These are phyloP conservation scores for Echria macrotheca DNA, from an alignment of 495 filamentous ascomycete species.

Conservation along the genomic window DNA sequence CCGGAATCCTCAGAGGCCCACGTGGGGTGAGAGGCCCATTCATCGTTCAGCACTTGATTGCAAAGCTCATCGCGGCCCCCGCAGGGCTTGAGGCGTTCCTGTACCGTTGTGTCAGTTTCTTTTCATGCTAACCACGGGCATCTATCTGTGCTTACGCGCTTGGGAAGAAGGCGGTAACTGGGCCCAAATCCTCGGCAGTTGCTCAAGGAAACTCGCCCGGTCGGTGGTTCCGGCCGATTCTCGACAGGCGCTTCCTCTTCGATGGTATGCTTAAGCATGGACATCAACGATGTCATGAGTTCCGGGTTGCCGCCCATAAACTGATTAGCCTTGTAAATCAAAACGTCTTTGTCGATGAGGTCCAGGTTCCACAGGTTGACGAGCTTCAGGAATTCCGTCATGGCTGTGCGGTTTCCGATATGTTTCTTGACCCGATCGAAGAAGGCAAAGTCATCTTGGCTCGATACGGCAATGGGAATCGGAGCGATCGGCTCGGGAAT, in stretches of 20 bases:
- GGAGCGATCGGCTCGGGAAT: conserved; percentile 82
- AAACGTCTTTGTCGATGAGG: conserved; percentile 72
- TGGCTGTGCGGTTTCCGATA: conserved; percentile 83
- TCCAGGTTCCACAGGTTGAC: conserved; percentile 91
- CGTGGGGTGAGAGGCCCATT: conserved; percentile 97
- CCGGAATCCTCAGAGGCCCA: conserved; percentile 99
- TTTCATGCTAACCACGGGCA: background rate
- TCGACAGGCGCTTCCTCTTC: conserved; percentile 67
- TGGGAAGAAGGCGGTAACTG: conserved; percentile 89
- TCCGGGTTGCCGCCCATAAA: conserved; percentile 89
- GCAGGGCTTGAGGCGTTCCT: conserved; percentile 80
- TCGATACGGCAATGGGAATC: conserved; percentile 55
- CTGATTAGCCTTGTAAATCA: conserved; percentile 72
- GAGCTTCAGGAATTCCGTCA: conserved; percentile 91
- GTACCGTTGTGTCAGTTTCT: background rate
- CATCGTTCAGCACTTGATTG: conserved; percentile 84
- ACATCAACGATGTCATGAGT: conserved; percentile 77
- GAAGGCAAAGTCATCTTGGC: conserved; percentile 76
- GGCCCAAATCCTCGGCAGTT: conserved; percentile 91
- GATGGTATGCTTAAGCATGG: conserved; percentile 67
- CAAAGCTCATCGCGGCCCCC: conserved; percentile 93
- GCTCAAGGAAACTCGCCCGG: conserved; percentile 74
- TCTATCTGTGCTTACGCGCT: conserved; percentile 48
- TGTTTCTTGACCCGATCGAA: conserved; percentile 97
- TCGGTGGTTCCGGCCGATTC: conserved; percentile 65